phyloP scores from a whole-genome alignment of 192 early-diverging fungal species.

The Geranomyces michiganensis region DNA sequence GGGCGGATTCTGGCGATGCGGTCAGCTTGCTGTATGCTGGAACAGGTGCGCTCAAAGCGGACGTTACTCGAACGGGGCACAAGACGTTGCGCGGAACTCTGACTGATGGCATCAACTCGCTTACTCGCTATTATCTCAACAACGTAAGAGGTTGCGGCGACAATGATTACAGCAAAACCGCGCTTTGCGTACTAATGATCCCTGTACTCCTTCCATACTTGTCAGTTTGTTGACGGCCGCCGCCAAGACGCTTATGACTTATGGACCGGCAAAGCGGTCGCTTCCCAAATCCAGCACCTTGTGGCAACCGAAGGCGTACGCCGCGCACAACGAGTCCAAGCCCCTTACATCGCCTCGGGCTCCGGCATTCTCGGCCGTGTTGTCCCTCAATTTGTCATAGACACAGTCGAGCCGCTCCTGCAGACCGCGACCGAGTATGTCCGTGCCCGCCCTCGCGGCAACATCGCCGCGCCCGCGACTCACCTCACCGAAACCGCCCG shows the following conservation, averaged over 20 bases:
- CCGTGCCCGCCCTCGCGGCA: background rate
- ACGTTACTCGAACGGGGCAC: conserved; percentile 51
- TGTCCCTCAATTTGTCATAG: conserved; percentile 44
- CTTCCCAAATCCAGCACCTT: conserved; percentile 33
- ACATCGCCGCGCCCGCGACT: background rate
- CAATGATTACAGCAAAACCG: too few relatives aligned
- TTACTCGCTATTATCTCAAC: conserved; percentile 64
- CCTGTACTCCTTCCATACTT: too few relatives aligned
- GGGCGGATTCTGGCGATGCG: conserved; percentile 61
- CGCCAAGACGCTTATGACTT: conserved; percentile 57
- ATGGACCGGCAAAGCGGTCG: conserved; percentile 48
- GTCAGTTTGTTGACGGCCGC: conserved; percentile 51
- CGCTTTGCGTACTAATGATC: background rate
- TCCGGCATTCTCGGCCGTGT: conserved; percentile 41
- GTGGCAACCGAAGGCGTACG: conserved; percentile 39
- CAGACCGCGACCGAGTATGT: conserved; percentile 38
- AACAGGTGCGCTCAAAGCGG: conserved; percentile 56
- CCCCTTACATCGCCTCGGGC: conserved; percentile 41
- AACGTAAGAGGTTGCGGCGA: conserved; percentile 46
- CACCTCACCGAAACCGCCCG: background rate
- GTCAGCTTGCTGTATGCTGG: conserved; percentile 57
- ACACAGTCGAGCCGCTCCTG: conserved; percentile 47
- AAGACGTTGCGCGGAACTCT: conserved; percentile 44
- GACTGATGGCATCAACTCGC: conserved; percentile 55
- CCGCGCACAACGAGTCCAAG: conserved; percentile 34